Evolutionary conservation across 305 asterid species (phyloP), one percentile per base, ranked within the genome.

Genomic region (Petunia hybrid): DNA sequence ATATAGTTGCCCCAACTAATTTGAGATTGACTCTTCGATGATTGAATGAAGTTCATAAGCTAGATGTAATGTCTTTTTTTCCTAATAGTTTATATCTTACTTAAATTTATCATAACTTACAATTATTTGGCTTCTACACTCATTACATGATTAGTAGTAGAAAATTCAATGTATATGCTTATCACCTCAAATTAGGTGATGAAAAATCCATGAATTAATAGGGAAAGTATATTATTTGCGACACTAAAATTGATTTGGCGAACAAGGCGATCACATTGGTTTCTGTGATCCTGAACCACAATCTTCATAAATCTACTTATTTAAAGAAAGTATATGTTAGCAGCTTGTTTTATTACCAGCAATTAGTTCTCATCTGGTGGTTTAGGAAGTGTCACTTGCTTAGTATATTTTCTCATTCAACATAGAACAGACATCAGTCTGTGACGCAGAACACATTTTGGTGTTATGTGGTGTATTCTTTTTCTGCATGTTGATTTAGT

Each of bases 1-100:
- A 53, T 73, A 73, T 69, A 10, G 78, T 13, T 13, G 46, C 48
- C 6, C 78, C 45, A 53, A 53, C 78, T 73, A 51, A 73, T 36
- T 73, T 73, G 36, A 73, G 36, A 73, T 73, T 73, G n/a, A 36
- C 7, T 12, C 46, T 53, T 73, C 6, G 63, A 73, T 73, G 12
- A 38, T 35, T 51, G 12, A 56, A 13, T 56, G 61, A 56, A 13
- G 61, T 56, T 56, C 9, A 46, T 46, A 13, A n/a, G 5, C n/a
- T 14, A 56, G 62, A 4, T 31, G 1, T 56, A 7, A 48, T 14
- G 1, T 56, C 31, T 14, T 14, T 0, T 56, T 56, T 56, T 5
- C 62, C 35, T 48, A 48, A 2, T 48, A 13, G 56, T 48, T 4
- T 56, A 14, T 56, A 13, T 56, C 62, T 56, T 56, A 4, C 31